Evolutionary conservation across 495 filamentous ascomycete species (phyloP).

Genomic region (Halenospora varia): DNA sequence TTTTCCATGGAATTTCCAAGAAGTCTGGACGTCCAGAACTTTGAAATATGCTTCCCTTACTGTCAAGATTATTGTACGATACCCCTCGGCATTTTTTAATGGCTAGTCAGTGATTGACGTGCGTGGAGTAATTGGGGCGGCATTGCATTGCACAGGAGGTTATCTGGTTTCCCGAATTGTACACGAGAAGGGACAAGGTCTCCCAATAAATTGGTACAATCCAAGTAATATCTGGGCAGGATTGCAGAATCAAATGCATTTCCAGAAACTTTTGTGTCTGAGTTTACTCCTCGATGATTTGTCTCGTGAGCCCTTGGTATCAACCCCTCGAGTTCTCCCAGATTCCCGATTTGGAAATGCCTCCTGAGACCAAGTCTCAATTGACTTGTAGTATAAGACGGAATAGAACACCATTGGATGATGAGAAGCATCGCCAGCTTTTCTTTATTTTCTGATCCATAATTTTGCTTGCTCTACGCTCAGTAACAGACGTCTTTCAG

Average conservation of each 20-base stretch:
- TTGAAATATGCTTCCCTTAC: conserved; percentile 8
- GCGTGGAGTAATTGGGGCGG: conserved; percentile 8
- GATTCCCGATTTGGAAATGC: not conserved
- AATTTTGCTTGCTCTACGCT: not conserved
- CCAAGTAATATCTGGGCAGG: not conserved
- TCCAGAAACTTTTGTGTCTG: not conserved
- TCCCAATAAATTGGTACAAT: conserved; percentile 13
- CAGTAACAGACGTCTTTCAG: not conserved
- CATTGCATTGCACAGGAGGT: conserved; percentile 1
- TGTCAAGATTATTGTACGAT: conserved; percentile 20
- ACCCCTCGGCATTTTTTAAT: conserved; percentile 20
- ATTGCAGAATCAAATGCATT: no score
- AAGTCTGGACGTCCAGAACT: not conserved
- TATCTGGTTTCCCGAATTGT: conserved; percentile 12
- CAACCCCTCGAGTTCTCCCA: not conserved
- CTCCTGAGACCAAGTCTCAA: not conserved
- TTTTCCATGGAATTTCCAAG: not conserved
- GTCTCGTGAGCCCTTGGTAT: not conserved
- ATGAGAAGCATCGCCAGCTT: not conserved
- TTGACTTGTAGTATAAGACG: not conserved
- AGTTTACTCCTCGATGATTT: not conserved
- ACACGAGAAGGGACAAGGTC: conserved; percentile 11
- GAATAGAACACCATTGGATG: not conserved
- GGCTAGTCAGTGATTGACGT: conserved; percentile 2
- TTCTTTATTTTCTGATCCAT: not conserved